phyloP scores from a whole-genome alignment of 176 grass and related monocot species.

The Paspalum vaginatum region DNA sequence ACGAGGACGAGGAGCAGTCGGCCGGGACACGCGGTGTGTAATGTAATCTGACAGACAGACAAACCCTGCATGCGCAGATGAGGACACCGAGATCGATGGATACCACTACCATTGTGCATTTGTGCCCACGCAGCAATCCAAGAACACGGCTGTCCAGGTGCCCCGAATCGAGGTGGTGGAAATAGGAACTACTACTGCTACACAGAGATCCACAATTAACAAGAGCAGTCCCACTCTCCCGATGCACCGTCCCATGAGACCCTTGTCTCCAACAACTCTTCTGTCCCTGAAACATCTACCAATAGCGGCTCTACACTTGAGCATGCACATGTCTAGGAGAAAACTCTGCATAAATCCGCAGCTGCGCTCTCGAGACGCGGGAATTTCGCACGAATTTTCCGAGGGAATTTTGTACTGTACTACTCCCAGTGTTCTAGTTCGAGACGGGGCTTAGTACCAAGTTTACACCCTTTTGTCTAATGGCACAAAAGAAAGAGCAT shows the following conservation, averaged over 20 bases:
- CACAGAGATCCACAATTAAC: not conserved
- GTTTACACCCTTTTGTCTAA: not conserved
- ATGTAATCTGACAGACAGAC: slow-evolving; percentile 30
- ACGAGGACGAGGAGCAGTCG: not conserved
- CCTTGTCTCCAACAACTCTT: not conserved
- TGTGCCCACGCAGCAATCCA: not conserved
- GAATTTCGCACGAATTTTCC: not conserved
- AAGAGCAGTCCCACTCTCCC: slow-evolving; percentile 2
- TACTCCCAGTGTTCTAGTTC: not conserved
- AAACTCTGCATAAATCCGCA: not conserved
- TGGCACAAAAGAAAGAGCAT: not conserved
- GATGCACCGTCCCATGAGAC: slow-evolving; percentile 46
- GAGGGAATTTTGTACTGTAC: not conserved
- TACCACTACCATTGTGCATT: slow-evolving; percentile 1
- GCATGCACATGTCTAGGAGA: too few relatives aligned
- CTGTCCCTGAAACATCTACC: too few relatives aligned
- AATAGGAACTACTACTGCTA: not conserved
- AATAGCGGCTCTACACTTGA: not conserved
- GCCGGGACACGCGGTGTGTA: too few relatives aligned
- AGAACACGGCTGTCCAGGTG: not conserved
- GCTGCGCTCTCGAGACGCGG: not conserved
- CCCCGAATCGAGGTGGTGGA: not conserved
- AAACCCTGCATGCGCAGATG: not conserved
- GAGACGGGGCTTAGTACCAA: not conserved
- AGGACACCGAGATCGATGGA: slow-evolving; percentile 8